Base-by-base conservation (phyloP, 192 early-diverging fungal genomes). In the Spinellus fusiger region DNA sequence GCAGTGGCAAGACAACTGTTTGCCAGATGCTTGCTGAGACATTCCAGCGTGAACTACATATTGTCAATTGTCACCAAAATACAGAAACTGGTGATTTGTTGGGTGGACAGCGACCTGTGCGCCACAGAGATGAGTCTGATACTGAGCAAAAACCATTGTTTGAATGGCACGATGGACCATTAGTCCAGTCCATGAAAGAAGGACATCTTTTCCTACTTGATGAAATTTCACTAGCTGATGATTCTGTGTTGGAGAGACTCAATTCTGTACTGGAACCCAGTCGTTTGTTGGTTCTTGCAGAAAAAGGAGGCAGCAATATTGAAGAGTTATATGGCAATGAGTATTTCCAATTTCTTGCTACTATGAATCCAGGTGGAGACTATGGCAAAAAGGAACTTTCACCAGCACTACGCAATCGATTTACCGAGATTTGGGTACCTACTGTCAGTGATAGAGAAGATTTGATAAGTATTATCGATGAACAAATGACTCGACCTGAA, bases 351-450 rank as follows among this genome's bases (percentile, higher is more conserved):
- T 96, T 99, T 72, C 73, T 96, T 15, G 95, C 96, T 1, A 99
- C 96, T 2, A 99, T 99, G 96, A 99, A 99, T 73, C 96, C 96
- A 4, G 96, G 96, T 34, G 96, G 96, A 47, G 96, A 99, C 71
- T 97, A 95, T 70, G 96, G 96, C 38, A 99, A 99, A 75, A 96
- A 96, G 66, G 96, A 99, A 70, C 82, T 99, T 15, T 93, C 91
- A 10, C 96, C 96, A 33, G 96, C 96, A 6, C 82, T 99, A 53
- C 84, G 96, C 35, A 99, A 99, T 74, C 87, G 96, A 51, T 99
- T 99, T 62, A 96, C 95, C 5, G 96, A 99, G 70, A 84, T 99
- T 22, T 99, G 96, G 96, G 93, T 94, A 2, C 92, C 93, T 5
- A 73, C 85, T n/a, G 86, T 96, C 3, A 79, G 81, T 0, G 89